phyloP scores from a whole-genome alignment of 495 filamentous ascomycete species.

The Tetracladium setigerum region DNA sequence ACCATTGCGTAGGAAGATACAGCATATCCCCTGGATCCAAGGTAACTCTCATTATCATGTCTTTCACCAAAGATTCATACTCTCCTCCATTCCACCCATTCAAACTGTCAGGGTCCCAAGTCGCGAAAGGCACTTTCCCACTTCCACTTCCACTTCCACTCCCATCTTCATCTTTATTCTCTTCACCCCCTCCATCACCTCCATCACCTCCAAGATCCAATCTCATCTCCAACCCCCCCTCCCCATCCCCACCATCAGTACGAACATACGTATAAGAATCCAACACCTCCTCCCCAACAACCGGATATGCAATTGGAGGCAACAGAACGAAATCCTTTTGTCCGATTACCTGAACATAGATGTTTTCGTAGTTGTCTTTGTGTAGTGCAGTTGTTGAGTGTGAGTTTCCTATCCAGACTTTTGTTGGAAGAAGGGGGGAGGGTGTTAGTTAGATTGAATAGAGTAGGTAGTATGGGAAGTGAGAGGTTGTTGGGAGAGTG shows the following conservation, averaged over 20 bases:
- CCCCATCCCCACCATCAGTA: conserved; percentile 8
- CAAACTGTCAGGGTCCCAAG: conserved; percentile 57
- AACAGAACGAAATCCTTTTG: conserved; percentile 64
- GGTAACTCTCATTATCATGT: conserved; percentile 49
- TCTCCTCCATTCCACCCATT: conserved; percentile 29
- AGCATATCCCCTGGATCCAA: conserved; percentile 67
- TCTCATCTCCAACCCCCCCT: conserved; percentile 23
- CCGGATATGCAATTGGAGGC: conserved; percentile 53
- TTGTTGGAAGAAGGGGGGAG: too few relatives aligned
- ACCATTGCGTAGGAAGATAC: conserved; percentile 74
- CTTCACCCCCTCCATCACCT: conserved; percentile 25
- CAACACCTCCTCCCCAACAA: conserved; percentile 52
- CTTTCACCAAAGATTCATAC: conserved; percentile 47
- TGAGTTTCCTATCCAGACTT: conserved; percentile 66
- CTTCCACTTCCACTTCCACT: too few relatives aligned
- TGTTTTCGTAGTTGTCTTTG: conserved; percentile 74
- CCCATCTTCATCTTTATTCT: conserved; percentile 6
- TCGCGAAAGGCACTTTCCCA: conserved; percentile 49
- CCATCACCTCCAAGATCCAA: conserved; percentile 20
- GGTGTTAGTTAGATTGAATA: too few relatives aligned
- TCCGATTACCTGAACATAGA: conserved; percentile 66
- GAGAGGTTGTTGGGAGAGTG: too few relatives aligned
- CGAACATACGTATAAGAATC: conserved; percentile 41
- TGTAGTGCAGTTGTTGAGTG: conserved; percentile 59
- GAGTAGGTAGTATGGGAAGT: too few relatives aligned